Conservation (phyloP, 164 flowering plant species). For the Dillenia turbinata region DNA sequence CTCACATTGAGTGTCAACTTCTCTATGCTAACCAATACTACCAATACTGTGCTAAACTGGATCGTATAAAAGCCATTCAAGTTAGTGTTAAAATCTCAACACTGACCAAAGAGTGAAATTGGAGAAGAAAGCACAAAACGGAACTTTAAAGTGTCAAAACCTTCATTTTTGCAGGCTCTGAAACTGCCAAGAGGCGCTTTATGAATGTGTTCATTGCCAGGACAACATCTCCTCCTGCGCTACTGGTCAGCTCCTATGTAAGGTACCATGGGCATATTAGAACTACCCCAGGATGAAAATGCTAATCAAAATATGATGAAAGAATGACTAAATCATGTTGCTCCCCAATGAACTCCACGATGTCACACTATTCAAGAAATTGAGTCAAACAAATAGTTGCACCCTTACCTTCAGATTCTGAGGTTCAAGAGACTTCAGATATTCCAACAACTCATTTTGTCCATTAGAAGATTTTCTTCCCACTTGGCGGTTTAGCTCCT, state of each 20-base stretch:
- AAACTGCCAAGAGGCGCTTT: slow-evolving; percentile 79
- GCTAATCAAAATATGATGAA: no score
- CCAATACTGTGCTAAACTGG: no score
- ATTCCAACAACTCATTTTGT: slow-evolving; percentile 82
- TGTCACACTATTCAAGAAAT: no score
- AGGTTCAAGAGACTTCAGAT: slow-evolving; percentile 90
- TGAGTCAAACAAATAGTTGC: no score
- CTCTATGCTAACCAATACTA: no score
- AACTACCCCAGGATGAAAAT: no score
- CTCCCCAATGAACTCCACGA: no score
- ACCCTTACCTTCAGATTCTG: slow-evolving; percentile 81
- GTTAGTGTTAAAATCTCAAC: no score
- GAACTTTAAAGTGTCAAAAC: slow-evolving; percentile 26
- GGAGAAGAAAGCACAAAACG: not conserved
- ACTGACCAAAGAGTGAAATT: not conserved
- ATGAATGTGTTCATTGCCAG: slow-evolving; percentile 93
- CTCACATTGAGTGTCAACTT: no score
- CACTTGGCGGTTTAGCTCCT: slow-evolving; percentile 80
- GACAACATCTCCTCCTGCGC: slow-evolving; percentile 94
- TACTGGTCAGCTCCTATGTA: slow-evolving; percentile 82
- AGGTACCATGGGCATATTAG: not conserved
- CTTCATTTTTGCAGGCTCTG: slow-evolving; percentile 91
- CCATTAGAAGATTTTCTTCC: slow-evolving; percentile 69
- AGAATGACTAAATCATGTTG: no score
- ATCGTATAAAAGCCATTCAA: no score